phyloP scores from a whole-genome alignment of 192 early-diverging fungal genomes.

The Podila verticillata region DNA sequence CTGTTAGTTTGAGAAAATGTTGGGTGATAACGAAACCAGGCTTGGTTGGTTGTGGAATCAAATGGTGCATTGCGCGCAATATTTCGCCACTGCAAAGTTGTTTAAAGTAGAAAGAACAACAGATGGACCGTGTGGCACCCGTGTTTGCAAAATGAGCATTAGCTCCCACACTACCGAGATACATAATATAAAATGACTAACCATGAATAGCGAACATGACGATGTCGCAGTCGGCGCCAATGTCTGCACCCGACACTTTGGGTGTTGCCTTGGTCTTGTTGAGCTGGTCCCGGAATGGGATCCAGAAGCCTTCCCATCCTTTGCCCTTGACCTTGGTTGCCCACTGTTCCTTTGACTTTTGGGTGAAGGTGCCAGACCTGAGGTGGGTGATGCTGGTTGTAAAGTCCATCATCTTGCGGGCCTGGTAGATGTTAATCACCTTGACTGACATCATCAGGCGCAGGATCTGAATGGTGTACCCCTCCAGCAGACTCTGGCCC shows the following conservation, averaged over 20 bases:
- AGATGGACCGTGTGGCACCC: background rate
- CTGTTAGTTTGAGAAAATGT: background rate
- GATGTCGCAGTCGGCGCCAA: constrained; percentile 41
- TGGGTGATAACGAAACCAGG: too few relatives aligned
- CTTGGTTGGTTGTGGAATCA: too few relatives aligned
- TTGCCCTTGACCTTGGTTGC: constrained; percentile 34
- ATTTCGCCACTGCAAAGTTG: background rate
- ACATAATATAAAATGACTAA: constrained; percentile 1
- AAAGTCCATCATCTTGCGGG: constrained; percentile 16
- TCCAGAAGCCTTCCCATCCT: constrained; percentile 47
- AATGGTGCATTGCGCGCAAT: too few relatives aligned
- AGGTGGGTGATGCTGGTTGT: constrained; percentile 11
- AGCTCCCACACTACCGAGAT: too few relatives aligned
- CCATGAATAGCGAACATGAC: constrained; percentile 47
- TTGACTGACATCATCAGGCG: constrained; percentile 18
- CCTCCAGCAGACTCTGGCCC: constrained; percentile 19
- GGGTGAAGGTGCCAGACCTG: constrained; percentile 19
- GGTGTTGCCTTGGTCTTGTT: constrained; percentile 11
- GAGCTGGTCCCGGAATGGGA: constrained; percentile 36
- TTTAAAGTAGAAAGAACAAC: constrained; percentile 11
- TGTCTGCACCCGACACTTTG: constrained; percentile 12
- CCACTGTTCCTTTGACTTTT: constrained; percentile 38
- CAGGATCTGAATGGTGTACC: constrained; percentile 15
- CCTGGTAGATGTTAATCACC: constrained; percentile 24
- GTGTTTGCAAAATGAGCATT: background rate